Conservation (phyloP, 306 rosid species). For the Vicia faba region DNA sequence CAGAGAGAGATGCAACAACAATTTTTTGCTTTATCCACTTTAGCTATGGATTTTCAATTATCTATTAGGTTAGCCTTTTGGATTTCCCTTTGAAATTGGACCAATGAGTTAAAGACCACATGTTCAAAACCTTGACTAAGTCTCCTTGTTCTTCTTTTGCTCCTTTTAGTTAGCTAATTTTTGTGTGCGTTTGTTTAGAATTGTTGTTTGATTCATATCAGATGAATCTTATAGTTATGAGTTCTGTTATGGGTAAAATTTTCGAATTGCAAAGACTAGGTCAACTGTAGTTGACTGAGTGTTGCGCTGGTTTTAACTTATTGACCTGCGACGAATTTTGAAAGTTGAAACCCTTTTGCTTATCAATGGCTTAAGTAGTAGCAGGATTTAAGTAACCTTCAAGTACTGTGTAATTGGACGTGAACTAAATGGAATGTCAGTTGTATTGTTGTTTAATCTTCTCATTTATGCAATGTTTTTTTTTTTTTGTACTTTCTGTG, state of each 20-base stretch:
- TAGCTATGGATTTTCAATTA: neutral
- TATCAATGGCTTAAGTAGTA: neutral
- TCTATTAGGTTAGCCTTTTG: too few species aligned
- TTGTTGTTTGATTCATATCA: constrained; percentile 18
- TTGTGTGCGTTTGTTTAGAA: neutral
- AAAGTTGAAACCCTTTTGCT: constrained; percentile 25
- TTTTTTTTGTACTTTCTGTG: neutral
- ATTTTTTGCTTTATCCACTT: neutral
- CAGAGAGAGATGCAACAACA: neutral
- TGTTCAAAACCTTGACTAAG: neutral
- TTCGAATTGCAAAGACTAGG: constrained; percentile 8
- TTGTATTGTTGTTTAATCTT: neutral
- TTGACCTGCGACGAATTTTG: neutral
- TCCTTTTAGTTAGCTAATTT: neutral
- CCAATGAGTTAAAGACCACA: too few species aligned
- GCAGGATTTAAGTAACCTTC: neutral
- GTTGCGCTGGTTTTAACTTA: neutral
- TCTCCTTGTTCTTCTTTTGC: too few species aligned
- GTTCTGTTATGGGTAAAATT: neutral
- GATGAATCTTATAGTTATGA: constrained; percentile 1
- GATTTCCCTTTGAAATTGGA: too few species aligned
- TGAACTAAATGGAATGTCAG: constrained; percentile 2
- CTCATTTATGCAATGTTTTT: neutral
- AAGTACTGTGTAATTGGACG: neutral
- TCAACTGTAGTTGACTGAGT: constrained; percentile 22